Evolutionary conservation across 495 filamentous ascomycete genomes (phyloP), one percentile per base, ranked within the genome.

Genomic region (Ascodesmis nigricans): DNA sequence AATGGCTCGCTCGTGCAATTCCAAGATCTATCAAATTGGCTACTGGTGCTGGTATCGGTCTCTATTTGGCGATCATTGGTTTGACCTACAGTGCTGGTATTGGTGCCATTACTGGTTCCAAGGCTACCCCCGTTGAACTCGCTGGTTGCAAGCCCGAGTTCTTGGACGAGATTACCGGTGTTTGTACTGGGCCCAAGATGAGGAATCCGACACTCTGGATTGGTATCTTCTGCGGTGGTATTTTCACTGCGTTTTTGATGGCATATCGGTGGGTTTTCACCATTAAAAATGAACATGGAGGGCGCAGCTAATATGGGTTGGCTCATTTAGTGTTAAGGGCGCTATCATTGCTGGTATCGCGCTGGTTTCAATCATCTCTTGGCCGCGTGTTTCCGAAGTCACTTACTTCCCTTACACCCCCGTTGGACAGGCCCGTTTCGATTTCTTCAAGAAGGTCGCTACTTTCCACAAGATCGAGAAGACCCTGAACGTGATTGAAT

Each of bases 381-480:
- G 78, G 78, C 78, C 78, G 0, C 65, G 78, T 11, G 53, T 59
- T 3, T 80, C 75, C 2, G 47, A 64, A 0, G 72, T 84, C 27
- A 80, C 78, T 3, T 76, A 72, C 44, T 84, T 84, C 54, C 77
- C 78, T 0, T 62, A 81, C 40, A 78, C 66, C 0, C 49, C 54
- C 0, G 49, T 71, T 5, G 78, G 78, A 18, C 57, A 77, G 35
- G 58, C 54, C 49, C 58, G 48, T 31, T 84, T 84, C 55, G 63
- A 82, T 36, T 87, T 81, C 58, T 84, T 84, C 63, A 76, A 74
- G 49, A 62, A 81, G 47, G 74, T 84, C 0, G 78, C 78, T 19
- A 67, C 66, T 17, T 83, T 84, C 59, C 76, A 79, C 48, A 64
- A 67, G 19, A 81, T 84, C 46, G 50, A 62, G 40, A 62, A 66